Percentiles rank a stretch among this genome's conserved stretches.
Conservation (phyloP, 1,284 basidiomycete genomes). For the Heliocybe sulcata region DNA sequence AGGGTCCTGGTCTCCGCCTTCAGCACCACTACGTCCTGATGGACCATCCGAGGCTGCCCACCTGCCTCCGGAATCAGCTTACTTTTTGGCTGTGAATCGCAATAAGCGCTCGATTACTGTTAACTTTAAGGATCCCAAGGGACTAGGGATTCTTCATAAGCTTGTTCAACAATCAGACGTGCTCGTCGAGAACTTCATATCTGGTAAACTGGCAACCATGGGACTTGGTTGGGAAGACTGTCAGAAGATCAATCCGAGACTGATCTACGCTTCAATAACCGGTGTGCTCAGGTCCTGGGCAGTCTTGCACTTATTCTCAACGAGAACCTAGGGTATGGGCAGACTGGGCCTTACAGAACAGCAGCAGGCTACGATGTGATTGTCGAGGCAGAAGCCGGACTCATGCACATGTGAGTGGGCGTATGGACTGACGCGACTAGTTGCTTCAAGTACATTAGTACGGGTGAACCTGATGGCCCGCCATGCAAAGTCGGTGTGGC, state of each 20-base stretch:
- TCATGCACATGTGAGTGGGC: slow-evolving; percentile 82
- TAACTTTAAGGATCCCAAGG: slow-evolving; percentile 79
- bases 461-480: slow-evolving; percentile 82
- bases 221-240: slow-evolving; percentile 87
- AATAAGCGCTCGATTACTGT: slow-evolving; percentile 87
- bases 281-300: slow-evolving; percentile 39
- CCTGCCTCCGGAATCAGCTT: slow-evolving; percentile 87
- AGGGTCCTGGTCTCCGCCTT: slow-evolving; percentile 81
- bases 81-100: slow-evolving; percentile 86
- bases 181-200: slow-evolving; percentile 83
- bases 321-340: slow-evolving; percentile 71
- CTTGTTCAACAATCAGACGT: slow-evolving; percentile 78
- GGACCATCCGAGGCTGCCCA: slow-evolving; percentile 47
- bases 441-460: slow-evolving; percentile 35
- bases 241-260: slow-evolving; percentile 67
- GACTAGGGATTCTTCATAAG: slow-evolving; percentile 71
- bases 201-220: slow-evolving; percentile 79
- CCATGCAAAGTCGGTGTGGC: slow-evolving; percentile 92
- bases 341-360: slow-evolving; percentile 82
- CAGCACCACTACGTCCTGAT: slow-evolving; percentile 49
- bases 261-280: slow-evolving; percentile 90
- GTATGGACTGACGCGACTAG: slow-evolving; percentile 2
- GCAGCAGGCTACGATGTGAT: slow-evolving; percentile 89
- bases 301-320: background rate
- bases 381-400: slow-evolving; percentile 85